Conservation (phyloP, 2,329 filamentous ascomycete species). For the Anisogramma anomala region DNA sequence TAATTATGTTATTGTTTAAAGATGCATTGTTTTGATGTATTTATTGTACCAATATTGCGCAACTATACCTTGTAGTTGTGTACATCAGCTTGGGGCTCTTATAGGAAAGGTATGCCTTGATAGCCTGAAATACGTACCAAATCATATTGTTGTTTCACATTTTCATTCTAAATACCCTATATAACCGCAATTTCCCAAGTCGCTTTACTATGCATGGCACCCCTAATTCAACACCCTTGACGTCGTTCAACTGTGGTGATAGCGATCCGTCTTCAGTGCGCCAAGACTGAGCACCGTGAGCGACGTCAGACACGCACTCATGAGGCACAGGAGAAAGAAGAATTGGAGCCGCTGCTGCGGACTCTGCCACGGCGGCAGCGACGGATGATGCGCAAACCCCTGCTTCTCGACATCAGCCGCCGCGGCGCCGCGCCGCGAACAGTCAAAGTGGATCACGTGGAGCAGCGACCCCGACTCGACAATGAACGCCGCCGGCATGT, state of each 20-base stretch:
- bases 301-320: conserved; percentile 11
- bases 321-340: conserved; percentile 7
- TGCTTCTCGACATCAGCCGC: conserved; percentile 11
- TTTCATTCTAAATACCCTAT: too few species aligned
- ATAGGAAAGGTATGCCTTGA: too few species aligned
- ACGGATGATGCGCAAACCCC: background rate
- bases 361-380: background rate
- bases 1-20: too few species aligned
- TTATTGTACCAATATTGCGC: too few species aligned
- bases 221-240: too few species aligned
- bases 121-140: too few species aligned
- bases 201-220: too few species aligned
- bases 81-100: too few species aligned
- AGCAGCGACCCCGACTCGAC: conserved; percentile 2
- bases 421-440: conserved; percentile 3
- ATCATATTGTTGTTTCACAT: too few species aligned
- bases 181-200: too few species aligned
- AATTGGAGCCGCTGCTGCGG: conserved; percentile 8
- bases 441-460: conserved; percentile 4
- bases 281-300: conserved; percentile 10
- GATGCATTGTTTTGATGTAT: too few species aligned
- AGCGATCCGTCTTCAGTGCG: conserved; percentile 8
- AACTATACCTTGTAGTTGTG: too few species aligned
- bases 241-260: background rate
- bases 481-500: conserved; percentile 1